Conservation (phyloP, 176 grass and related monocot genomes). For the Triticum monococcum region DNA sequence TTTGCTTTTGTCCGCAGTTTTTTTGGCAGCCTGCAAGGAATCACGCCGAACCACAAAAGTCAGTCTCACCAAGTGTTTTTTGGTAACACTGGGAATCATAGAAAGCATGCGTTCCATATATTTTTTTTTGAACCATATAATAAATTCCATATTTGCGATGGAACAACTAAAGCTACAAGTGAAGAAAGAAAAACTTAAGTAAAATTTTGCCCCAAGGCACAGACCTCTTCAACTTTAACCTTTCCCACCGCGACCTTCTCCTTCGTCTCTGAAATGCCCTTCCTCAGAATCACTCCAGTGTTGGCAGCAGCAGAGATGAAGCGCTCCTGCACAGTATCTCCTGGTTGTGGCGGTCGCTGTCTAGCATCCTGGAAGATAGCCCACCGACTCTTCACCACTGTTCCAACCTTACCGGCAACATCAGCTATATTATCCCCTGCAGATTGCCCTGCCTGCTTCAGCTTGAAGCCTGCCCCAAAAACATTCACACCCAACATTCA, state of each 20-base stretch:
- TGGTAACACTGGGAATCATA: conserved; percentile 9
- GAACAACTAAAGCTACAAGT: neutral
- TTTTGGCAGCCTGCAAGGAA: conserved; percentile 80
- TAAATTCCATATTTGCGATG: neutral
- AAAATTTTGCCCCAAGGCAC: neutral
- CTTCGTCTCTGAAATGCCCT: conserved; percentile 87
- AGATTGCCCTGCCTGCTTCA: conserved; percentile 87
- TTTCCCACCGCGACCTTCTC: conserved; percentile 96
- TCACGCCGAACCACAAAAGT: conserved; percentile 10
- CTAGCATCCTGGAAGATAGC: conserved; percentile 74
- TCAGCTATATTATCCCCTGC: conserved; percentile 86
- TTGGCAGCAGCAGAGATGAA: conserved; percentile 76
- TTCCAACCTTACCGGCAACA: conserved; percentile 76
- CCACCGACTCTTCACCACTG: conserved; percentile 84
- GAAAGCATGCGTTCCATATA: neutral
- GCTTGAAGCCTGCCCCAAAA: conserved; percentile 59
- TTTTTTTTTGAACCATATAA: neutral
- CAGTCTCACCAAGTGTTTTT: neutral
- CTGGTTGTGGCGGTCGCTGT: conserved; percentile 52
- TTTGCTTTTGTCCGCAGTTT: conserved; percentile 77
- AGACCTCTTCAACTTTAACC: conserved; percentile 97
- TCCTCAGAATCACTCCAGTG: conserved; percentile 80
- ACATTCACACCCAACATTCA: conserved; percentile 11
- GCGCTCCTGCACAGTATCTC: conserved; percentile 80
- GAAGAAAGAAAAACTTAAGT: neutral